These are phyloP conservation scores for Hyparrhenia diplandra DNA, from an alignment of 176 grass and related monocot genomes.

Conservation along the genomic window DNA sequence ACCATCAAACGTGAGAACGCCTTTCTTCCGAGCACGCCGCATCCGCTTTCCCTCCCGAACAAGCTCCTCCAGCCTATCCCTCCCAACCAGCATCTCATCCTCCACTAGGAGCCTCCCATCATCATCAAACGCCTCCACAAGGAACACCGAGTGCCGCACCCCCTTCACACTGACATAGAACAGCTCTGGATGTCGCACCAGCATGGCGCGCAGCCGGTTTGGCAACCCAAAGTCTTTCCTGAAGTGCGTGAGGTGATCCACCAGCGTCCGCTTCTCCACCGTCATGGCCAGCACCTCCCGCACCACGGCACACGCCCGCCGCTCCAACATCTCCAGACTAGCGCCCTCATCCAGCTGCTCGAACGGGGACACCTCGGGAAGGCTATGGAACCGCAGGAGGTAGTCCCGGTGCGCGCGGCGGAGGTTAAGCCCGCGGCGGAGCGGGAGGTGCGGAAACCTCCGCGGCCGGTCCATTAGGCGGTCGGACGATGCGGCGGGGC, in stretches of 20 bases:
- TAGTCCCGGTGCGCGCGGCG: slow-evolving; percentile 54
- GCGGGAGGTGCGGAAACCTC: slow-evolving; percentile 53
- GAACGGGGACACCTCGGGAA: slow-evolving; percentile 56
- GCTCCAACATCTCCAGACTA: slow-evolving; percentile 51
- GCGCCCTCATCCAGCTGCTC: slow-evolving; percentile 3
- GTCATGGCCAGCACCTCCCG: slow-evolving; percentile 70
- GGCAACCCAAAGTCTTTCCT: slow-evolving; percentile 70
- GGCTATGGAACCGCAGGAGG: slow-evolving; percentile 47
- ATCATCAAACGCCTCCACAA: slow-evolving; percentile 66
- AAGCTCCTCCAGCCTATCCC: slow-evolving; percentile 55
- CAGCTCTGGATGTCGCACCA: slow-evolving; percentile 77
- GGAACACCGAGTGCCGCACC: slow-evolving; percentile 66
- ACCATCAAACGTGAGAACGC: not conserved
- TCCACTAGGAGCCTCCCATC: slow-evolving; percentile 60
- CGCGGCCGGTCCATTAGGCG: slow-evolving; percentile 57
- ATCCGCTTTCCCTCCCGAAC: slow-evolving; percentile 62
- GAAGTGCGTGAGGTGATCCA: slow-evolving; percentile 71
- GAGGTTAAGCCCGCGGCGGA: slow-evolving; percentile 69
- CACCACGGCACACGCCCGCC: slow-evolving; percentile 60
- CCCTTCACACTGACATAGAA: slow-evolving; percentile 89
- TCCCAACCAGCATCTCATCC: slow-evolving; percentile 65
- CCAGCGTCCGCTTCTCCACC: slow-evolving; percentile 67
- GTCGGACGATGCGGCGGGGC: not conserved
- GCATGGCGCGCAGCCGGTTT: slow-evolving; percentile 54
- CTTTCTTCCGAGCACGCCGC: slow-evolving; percentile 42